Evolutionary conservation across 2,329 filamentous ascomycete species (phyloP).

Genomic region (Beauveria bassiana): DNA sequence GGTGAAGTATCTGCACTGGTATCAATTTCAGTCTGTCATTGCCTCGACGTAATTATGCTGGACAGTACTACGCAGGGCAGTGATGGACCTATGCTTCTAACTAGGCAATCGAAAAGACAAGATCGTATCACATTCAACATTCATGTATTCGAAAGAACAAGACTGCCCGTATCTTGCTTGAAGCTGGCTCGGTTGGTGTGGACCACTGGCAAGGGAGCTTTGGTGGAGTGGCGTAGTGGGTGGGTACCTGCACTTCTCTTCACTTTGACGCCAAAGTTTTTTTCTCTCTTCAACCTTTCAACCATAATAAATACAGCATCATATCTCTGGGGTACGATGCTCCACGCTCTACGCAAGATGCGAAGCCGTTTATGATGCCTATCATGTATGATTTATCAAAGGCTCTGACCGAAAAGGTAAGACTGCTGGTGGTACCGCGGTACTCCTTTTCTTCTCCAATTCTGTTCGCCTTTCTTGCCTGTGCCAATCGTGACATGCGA

Average conservation of each 20-base stretch:
- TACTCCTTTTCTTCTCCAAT: background rate
- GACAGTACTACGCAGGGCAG: no score
- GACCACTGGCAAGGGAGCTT: background rate
- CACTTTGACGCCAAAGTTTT: background rate
- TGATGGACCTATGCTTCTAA: no score
- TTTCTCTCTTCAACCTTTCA: background rate
- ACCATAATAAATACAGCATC: background rate
- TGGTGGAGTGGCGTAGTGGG: background rate
- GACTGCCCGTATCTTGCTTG: background rate
- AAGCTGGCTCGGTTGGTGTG: background rate
- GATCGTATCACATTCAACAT: no score
- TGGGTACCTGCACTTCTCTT: background rate
- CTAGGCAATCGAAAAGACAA: no score
- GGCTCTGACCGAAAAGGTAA: background rate
- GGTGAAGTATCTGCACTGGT: conserved; percentile 5
- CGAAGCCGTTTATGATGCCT: background rate
- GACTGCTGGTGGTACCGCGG: background rate
- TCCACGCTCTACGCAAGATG: background rate
- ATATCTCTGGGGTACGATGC: background rate
- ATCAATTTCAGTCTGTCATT: background rate
- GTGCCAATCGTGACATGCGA: background rate
- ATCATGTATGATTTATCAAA: background rate
- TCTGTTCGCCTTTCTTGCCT: background rate
- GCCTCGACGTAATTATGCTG: background rate
- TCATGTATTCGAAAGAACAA: no score